Conservation (phyloP, 2,329 filamentous ascomycete species). For the Alternaria gansuensis region DNA sequence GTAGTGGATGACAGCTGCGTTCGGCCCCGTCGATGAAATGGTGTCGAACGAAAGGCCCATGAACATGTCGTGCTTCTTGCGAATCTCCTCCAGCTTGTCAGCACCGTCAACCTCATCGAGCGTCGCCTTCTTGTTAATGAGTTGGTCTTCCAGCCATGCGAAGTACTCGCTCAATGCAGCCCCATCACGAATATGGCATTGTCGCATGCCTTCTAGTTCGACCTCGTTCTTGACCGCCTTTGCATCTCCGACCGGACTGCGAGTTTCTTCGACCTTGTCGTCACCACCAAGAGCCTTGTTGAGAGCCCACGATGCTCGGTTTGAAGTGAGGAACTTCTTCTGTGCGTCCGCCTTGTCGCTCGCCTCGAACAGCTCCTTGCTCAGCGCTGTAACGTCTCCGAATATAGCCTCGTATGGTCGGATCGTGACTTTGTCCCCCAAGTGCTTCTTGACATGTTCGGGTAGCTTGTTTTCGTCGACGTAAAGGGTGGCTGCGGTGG, state of each 20-base stretch:
- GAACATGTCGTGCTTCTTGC: conserved; percentile 75
- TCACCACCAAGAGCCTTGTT: conserved; percentile 87
- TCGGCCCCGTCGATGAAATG: conserved; percentile 92
- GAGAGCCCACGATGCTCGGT: conserved; percentile 90
- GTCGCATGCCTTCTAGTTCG: conserved; percentile 90
- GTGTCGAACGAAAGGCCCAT: conserved; percentile 93
- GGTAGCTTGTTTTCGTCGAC: conserved; percentile 81
- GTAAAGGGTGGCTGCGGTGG: conserved; percentile 78
- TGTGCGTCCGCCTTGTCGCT: conserved; percentile 47
- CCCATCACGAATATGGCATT: conserved; percentile 92
- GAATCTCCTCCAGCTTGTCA: conserved; percentile 83
- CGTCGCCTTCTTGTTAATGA: conserved; percentile 74
- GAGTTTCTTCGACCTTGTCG: conserved; percentile 81
- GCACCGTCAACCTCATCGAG: conserved; percentile 92
- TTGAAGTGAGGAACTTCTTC: conserved; percentile 83
- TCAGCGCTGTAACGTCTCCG: conserved; percentile 74
- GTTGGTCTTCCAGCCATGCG: conserved; percentile 92
- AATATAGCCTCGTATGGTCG: conserved; percentile 87
- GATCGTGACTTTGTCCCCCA: conserved; percentile 74
- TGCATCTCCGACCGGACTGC: conserved; percentile 86
- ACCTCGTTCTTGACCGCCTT: conserved; percentile 94
- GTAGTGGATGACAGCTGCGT: conserved; percentile 96
- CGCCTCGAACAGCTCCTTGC: conserved; percentile 53
- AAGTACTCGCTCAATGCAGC: conserved; percentile 92
- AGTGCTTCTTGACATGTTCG: conserved; percentile 72